Evolutionary conservation across 305 asterid genomes (phyloP).

Genomic region (Fraxinus greggii): DNA sequence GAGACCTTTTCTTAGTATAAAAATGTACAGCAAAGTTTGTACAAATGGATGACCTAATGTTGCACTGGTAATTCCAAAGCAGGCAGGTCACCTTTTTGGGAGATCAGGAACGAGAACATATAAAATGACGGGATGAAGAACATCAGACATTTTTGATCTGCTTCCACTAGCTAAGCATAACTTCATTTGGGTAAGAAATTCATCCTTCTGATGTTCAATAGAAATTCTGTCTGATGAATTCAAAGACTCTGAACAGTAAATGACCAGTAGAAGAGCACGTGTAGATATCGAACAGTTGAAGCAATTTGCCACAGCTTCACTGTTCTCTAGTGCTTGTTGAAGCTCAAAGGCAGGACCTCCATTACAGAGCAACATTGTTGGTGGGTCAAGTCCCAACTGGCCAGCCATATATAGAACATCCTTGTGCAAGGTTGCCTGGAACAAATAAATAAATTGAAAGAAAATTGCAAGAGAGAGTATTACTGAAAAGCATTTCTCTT

Average conservation of each 20-base stretch:
- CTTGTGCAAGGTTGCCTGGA: conserved; percentile 82
- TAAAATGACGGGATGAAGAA: conserved; percentile 51
- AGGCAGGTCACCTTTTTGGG: conserved; percentile 70
- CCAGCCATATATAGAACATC: conserved; percentile 90
- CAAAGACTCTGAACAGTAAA: conserved; percentile 70
- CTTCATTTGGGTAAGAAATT: conserved; percentile 54
- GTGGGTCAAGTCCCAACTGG: conserved; percentile 90
- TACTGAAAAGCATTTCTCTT: background rate
- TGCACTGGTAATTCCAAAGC: conserved; percentile 11
- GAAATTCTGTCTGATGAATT: conserved; percentile 50
- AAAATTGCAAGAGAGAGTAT: conserved; percentile 7
- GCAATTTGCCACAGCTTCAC: conserved; percentile 80
- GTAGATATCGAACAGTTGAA: conserved; percentile 72
- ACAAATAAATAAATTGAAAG: conserved; percentile 18
- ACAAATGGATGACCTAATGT: background rate
- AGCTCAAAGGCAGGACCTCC: conserved; percentile 67
- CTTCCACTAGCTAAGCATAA: conserved; percentile 38
- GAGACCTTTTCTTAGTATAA: background rate
- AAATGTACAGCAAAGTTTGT: background rate
- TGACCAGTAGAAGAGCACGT: conserved; percentile 50
- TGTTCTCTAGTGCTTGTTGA: conserved; percentile 64
- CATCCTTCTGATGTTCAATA: conserved; percentile 54
- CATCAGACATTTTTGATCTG: conserved; percentile 31
- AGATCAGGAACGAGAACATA: conserved; percentile 87
- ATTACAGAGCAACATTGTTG: conserved; percentile 75